These are phyloP conservation scores for Fusarium heterosporum DNA, from an alignment of 2,329 filamentous ascomycete species.

Conservation along the genomic window DNA sequence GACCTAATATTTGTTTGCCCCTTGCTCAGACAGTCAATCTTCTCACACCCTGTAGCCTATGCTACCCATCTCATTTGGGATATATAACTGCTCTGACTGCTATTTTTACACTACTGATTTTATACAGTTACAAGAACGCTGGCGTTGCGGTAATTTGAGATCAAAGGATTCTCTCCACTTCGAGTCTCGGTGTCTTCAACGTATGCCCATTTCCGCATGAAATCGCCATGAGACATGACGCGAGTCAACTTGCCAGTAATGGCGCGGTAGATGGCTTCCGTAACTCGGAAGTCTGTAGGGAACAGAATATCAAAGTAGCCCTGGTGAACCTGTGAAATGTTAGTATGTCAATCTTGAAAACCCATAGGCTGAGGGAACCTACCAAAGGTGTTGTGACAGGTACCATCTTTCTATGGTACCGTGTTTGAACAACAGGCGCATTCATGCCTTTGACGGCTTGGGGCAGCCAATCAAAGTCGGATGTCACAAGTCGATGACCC, in stretches of 20 bases:
- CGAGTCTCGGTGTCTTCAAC: constrained; percentile 88
- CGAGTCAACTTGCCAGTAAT: constrained; percentile 92
- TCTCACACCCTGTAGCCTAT: no score
- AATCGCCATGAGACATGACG: constrained; percentile 88
- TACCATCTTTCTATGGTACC: constrained; percentile 87
- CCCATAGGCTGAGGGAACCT: constrained; percentile 52
- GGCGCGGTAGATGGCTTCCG: constrained; percentile 91
- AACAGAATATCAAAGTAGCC: constrained; percentile 99
- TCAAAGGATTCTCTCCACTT: constrained; percentile 91
- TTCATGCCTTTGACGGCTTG: constrained; percentile 87
- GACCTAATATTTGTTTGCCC: no score
- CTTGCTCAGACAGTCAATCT: no score
- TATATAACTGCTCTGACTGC: constrained; percentile 15
- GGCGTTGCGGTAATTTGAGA: constrained; percentile 96
- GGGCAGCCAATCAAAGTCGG: constrained; percentile 89
- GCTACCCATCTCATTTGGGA: not conserved
- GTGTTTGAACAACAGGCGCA: constrained; percentile 94
- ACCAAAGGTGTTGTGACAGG: constrained; percentile 92
- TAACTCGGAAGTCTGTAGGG: constrained; percentile 91
- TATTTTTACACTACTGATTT: constrained; percentile 43
- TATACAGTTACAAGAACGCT: constrained; percentile 90
- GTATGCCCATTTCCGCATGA: constrained; percentile 89
- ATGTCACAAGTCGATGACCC: constrained; percentile 85
- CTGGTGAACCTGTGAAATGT: constrained; percentile 80
- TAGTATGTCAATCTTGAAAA: not conserved